These are phyloP conservation scores for Salix dunnii DNA, from an alignment of 345 rosid genomes.

Conservation along the genomic window DNA sequence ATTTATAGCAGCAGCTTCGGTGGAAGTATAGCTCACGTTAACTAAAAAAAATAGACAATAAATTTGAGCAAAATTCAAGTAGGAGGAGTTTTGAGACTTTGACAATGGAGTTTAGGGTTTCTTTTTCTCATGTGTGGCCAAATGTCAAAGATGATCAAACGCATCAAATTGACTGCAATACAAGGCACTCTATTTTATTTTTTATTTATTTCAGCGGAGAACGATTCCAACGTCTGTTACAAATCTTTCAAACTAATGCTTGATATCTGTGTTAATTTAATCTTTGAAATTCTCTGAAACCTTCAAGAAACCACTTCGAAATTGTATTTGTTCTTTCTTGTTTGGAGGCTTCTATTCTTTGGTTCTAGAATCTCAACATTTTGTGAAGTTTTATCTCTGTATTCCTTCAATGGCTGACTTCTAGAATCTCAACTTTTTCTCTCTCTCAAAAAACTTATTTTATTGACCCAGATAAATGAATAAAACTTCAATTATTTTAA, in stretches of 20 bases:
- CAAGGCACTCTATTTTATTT: not conserved
- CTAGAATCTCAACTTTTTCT: slow-evolving; percentile 1
- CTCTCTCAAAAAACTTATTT: too few relatives aligned
- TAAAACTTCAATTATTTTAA: too few relatives aligned
- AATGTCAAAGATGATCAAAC: not conserved
- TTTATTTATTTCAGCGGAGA: not conserved
- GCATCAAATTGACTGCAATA: not conserved
- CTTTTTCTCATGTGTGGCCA: not conserved
- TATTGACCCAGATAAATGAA: too few relatives aligned
- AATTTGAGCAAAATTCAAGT: not conserved
- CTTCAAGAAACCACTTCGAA: not conserved
- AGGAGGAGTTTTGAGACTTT: not conserved
- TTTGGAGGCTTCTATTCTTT: not conserved
- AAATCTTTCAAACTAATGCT: not conserved
- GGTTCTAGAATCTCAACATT: not conserved
- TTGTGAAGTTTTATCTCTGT: not conserved
- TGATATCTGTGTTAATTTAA: not conserved
- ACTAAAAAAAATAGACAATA: not conserved
- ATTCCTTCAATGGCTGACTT: not conserved
- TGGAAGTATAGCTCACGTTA: not conserved
- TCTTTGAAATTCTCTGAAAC: not conserved
- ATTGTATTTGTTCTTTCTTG: not conserved
- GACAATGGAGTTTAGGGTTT: not conserved
- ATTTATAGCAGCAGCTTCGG: not conserved
- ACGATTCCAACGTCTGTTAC: not conserved